Percentiles rank a stretch among this genome's conserved stretches.
phyloP scores from a whole-genome alignment of 1,139 yeast genomes.

The Taphrina betulina region DNA sequence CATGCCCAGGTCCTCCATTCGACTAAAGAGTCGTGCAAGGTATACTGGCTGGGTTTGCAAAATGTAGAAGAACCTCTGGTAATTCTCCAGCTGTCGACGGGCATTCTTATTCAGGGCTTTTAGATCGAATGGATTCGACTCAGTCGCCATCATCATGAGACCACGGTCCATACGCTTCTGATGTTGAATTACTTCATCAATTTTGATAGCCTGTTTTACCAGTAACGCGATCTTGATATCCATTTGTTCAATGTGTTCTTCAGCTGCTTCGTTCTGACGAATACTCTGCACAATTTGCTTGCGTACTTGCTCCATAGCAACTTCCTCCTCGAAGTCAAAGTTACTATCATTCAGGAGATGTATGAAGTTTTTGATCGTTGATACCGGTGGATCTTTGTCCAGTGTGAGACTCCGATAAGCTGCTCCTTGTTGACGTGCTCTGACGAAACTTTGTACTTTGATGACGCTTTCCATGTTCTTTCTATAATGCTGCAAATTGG shows the following conservation, averaged over 20 bases:
- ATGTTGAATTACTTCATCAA: slow-evolving; percentile 68
- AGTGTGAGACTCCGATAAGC: slow-evolving; percentile 73
- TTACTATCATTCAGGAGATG: slow-evolving; percentile 73
- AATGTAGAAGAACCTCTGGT: slow-evolving; percentile 75
- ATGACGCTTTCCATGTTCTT: slow-evolving; percentile 59
- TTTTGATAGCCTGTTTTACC: slow-evolving; percentile 73
- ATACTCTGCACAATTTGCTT: slow-evolving; percentile 67
- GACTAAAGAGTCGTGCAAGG: slow-evolving; percentile 57
- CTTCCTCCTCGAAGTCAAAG: slow-evolving; percentile 70
- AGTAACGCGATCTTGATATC: slow-evolving; percentile 77
- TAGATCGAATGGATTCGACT: slow-evolving; percentile 45
- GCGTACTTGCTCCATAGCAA: slow-evolving; percentile 64
- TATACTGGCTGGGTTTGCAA: slow-evolving; percentile 83
- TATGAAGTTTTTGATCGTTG: slow-evolving; percentile 75
- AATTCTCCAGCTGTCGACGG: slow-evolving; percentile 54
- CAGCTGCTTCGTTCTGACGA: slow-evolving; percentile 64
- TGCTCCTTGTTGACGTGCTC: slow-evolving; percentile 64
- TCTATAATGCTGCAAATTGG: slow-evolving; percentile 54
- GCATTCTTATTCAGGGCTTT: slow-evolving; percentile 48
- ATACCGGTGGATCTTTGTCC: slow-evolving; percentile 71
- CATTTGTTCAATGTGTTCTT: slow-evolving; percentile 71
- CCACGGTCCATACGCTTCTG: slow-evolving; percentile 44
- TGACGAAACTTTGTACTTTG: slow-evolving; percentile 69
- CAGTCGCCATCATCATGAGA: neutral
- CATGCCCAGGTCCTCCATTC: slow-evolving; percentile 35